Evolutionary conservation across 1,284 basidiomycete genomes (phyloP).

Genomic region (Fomitopsis palustris): DNA sequence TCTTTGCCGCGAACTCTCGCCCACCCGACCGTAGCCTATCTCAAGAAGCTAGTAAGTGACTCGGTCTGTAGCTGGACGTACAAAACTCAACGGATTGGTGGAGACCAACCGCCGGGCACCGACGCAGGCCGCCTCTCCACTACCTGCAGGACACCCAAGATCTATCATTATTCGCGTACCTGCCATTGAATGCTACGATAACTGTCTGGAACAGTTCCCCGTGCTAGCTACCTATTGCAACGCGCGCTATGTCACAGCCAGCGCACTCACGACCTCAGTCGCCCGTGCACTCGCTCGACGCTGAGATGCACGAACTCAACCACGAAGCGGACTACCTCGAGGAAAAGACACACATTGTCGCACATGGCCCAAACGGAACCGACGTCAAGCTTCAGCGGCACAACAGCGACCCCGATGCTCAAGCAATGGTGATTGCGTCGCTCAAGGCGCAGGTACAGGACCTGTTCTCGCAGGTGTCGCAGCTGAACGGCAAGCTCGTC

Average conservation of each 20-base stretch:
- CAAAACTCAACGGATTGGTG: too few species aligned
- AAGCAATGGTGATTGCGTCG: conserved; percentile 73
- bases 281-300: conserved; percentile 17
- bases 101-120: too few species aligned
- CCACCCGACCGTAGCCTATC: too few species aligned
- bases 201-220: not conserved
- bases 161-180: not conserved
- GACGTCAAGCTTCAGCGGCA: conserved; percentile 20
- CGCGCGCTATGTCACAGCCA: conserved; percentile 9
- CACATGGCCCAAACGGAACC: conserved; percentile 19
- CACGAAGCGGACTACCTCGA: conserved; percentile 30
- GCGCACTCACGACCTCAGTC: conserved; percentile 11
- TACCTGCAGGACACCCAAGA: not conserved
- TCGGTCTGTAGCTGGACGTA: too few species aligned
- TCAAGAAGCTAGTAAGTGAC: too few species aligned
- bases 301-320: conserved; percentile 31
- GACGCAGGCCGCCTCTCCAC: not conserved
- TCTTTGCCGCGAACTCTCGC: too few species aligned
- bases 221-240: not conserved
- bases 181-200: not conserved
- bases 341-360: conserved; percentile 23
- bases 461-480: conserved; percentile 84
- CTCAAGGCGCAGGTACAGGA: conserved; percentile 82
- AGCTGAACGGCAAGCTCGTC: conserved; percentile 92
- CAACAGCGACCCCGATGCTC: conserved; percentile 48